Base-by-base conservation (phyloP, 208 protist genomes). In the Crithidia thermophila region DNA sequence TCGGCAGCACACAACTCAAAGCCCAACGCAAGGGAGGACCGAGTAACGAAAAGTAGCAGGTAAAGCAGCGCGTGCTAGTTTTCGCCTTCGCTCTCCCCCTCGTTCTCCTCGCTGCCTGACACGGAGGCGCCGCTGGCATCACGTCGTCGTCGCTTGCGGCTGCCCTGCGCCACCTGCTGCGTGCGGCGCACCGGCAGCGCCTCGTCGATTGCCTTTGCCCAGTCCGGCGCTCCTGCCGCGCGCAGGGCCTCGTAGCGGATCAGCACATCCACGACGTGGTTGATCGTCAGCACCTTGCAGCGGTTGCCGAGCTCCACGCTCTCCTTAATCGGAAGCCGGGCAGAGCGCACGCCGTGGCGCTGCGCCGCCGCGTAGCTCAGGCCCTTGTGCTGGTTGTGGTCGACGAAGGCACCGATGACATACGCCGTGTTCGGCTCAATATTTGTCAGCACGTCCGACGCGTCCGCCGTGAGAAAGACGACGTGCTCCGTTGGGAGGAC, bases 271-370 rank as follows among this genome's bases (percentile, higher is more conserved):
- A 87, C 80, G 9, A 95, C 78, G 66, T 97, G 92, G 56, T 97
- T 97, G 59, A 97, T 89, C 16, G 92, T 97, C 11, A 97, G 79
- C 33, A 97, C 89, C 56, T 92, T 91, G 74, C 87, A 95, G 8
- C 85, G 87, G 58, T 97, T 94, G 33, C 89, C 84, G 4, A 97
- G 52, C n/a, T 81, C 74, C 33, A 97, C 87, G 31, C 51, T 77
- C 64, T 97, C 88, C 25, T 84, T 77, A 45, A 97, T 73, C 20
- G 88, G 92, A 37, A 97, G 72, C 16, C 85, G 79, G 9, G 92
- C 92, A 25, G 82, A 79, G 20, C 86, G 87, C 40, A 94, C 87
- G 6, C 84, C 80, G 55, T 94, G 79, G 5, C 72, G 75, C 21
- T 63, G 37, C 14, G 92, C 92, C 5, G 82, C 65, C 23, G 65